Evolutionary conservation across 2,329 filamentous ascomycete species (phyloP), one percentile per base, ranked within the genome.

Genomic region (Talaromyces sp.): DNA sequence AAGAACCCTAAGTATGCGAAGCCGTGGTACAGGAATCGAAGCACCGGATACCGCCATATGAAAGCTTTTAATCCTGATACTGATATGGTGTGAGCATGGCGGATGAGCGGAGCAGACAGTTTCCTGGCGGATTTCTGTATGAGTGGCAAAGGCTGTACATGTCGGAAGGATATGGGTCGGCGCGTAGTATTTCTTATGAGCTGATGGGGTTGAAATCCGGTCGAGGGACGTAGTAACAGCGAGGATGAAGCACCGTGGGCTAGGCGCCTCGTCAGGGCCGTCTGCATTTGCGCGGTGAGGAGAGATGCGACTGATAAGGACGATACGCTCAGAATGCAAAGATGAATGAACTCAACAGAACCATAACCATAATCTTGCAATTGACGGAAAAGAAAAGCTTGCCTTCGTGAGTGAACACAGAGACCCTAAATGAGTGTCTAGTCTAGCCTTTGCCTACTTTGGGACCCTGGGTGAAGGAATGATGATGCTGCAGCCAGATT

Each of bases 1-100:
- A 94, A 90, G 65, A 91, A 88, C 45, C 95, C 95, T 24, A 92
- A 78, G 71, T 85, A 86, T 2, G 90, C 87, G 39, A 93, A 89
- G 37, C 86, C 83, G 70, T 90, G 86, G 74, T 91, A 92, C 54
- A 87, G 76, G 72, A 90, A 87, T 56, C 81, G 80, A 9, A 80
- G 67, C 11, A 82, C 35, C 69, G 78, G 68, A 74, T 75, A 68
- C 62, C 73, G 59, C 62, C 65, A 50, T 13, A 67, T 50, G 13
- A 62, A 37, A 60, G 68, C 65, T 31, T 72, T 43, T 65, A 68
- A 57, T 59, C 76, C 68, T 68, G 75, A 73, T 66, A 75, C 72
- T 70, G 73, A 68, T 78, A 68, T 70, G 76, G 41, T 35, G 35
- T 60, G 45, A 37, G 65, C 65, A 71, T 67, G 57, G 67, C 66